Evolutionary conservation across 176 grass and related monocot species (phyloP).

Genomic region (Aegilops bicornis): DNA sequence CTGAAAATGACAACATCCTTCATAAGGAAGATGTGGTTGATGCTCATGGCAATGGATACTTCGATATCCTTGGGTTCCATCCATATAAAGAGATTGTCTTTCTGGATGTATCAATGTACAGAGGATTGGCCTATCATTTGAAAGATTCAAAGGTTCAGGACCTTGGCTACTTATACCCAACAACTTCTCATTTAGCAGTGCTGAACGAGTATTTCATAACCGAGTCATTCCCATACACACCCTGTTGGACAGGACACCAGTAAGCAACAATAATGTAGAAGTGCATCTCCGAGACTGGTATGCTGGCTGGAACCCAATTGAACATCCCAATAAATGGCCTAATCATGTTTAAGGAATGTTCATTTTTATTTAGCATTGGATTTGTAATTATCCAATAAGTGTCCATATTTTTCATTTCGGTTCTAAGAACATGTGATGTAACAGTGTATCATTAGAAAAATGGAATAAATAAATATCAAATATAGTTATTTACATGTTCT

Average conservation of each 20-base stretch:
- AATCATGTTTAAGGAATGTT: not conserved
- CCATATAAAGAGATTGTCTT: not conserved
- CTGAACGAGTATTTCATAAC: not conserved
- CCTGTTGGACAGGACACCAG: not conserved
- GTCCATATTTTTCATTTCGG: too few relatives aligned
- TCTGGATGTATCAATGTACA: not conserved
- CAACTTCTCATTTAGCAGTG: not conserved
- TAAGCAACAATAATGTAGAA: not conserved
- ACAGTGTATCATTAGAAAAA: too few relatives aligned
- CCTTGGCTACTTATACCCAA: not conserved
- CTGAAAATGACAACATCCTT: not conserved
- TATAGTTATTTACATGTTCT: too few relatives aligned
- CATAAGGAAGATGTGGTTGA: not conserved
- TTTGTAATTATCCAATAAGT: too few relatives aligned
- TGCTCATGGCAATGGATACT: too few relatives aligned
- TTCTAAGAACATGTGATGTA: too few relatives aligned
- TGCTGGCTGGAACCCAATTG: not conserved
- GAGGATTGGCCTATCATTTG: not conserved
- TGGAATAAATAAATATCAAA: too few relatives aligned
- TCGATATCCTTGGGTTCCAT: not conserved
- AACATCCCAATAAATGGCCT: not conserved
- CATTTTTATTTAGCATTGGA: too few relatives aligned
- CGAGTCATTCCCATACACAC: slow-evolving; percentile 8
- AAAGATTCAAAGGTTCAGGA: not conserved
- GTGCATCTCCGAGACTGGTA: not conserved